These are phyloP conservation scores for Mycena maculata DNA, from an alignment of 768 basidiomycete genomes.

Conservation along the genomic window DNA sequence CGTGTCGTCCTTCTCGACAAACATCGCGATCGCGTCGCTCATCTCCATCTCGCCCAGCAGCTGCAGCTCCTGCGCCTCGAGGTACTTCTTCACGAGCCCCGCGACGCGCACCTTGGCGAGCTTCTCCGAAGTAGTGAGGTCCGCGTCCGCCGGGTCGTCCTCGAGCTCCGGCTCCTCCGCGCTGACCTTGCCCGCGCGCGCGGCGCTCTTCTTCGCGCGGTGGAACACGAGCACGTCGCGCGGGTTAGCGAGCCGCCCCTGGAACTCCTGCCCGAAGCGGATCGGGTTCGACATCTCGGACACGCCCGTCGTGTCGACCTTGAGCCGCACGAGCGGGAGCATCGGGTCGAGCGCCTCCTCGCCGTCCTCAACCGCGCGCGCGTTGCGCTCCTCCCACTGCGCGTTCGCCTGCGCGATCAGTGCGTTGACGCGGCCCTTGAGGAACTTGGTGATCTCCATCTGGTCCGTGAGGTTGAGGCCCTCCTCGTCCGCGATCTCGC, in stretches of 20 bases:
- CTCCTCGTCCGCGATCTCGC: constrained; percentile 83
- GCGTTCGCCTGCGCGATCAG: constrained; percentile 83
- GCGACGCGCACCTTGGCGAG: constrained; percentile 85
- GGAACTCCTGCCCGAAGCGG: constrained; percentile 96
- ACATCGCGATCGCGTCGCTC: constrained; percentile 94
- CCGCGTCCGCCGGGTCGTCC: constrained; percentile 62
- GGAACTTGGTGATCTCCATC: constrained; percentile 83
- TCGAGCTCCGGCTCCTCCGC: constrained; percentile 80
- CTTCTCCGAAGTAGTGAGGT: constrained; percentile 75
- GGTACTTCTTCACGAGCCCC: constrained; percentile 91
- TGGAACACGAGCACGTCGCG: constrained; percentile 93
- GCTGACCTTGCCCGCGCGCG: constrained; percentile 64
- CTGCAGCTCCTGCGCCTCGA: constrained; percentile 93
- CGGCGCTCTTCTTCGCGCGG: constrained; percentile 74
- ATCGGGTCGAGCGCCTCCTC: constrained; percentile 73
- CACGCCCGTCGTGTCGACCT: constrained; percentile 93
- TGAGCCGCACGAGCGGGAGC: constrained; percentile 89
- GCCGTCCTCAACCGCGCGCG: constrained; percentile 67
- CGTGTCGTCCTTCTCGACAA: constrained; percentile 97
- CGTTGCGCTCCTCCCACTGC: constrained; percentile 83
- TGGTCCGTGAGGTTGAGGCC: constrained; percentile 83
- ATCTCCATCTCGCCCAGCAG: constrained; percentile 90
- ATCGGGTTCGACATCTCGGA: constrained; percentile 95
- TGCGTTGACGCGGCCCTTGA: constrained; percentile 74
- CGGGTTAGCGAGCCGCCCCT: constrained; percentile 92